Base-by-base conservation (phyloP, 2,329 filamentous ascomycete genomes). In the Verticillium zaregamsianum region DNA sequence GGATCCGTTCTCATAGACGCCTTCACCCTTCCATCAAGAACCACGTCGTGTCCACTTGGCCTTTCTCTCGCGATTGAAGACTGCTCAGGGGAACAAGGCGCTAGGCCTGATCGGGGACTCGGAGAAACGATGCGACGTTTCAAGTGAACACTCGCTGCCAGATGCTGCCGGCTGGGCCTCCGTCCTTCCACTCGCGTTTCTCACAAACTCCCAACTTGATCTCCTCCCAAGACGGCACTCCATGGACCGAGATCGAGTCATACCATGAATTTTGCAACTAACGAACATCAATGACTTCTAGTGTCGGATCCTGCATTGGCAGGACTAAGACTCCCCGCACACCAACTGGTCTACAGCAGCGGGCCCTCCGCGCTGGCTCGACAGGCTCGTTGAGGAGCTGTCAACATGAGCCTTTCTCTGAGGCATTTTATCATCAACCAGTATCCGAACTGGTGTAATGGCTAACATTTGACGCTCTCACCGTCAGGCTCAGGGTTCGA, bases 381-480 rank as follows among this genome's bases (percentile, higher is more conserved):
- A 28, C 28, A 4, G 28, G 28, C 28, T 6, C 28, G 28, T 4
- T 28, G 28, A 28, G 28, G 28, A 28, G 28, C 45, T 49, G 3
- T 12, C 45, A 3, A 25, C 20, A 49, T 49, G 20, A 49, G 23
- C 9, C 1, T 9, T 25, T 1, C 11, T 12, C 20, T 25, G 55
- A n/a, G 17, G 17, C 31, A 37, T 37, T 23, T 37, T n/a, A 3
- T 37, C 6, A 33, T 57, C 31, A 37, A 35, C 14, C 55, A 37
- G 33, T 23, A 25, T 57, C 55, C 55, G 55, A 35, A 57, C 32
- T 57, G 55, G 55, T 57, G 55, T 57, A 57, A 57, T 57, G 55
- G 55, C 33, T 35, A 57, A 57, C 55, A 57, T 57, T 57, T 57
- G 55, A 35, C 55, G 55, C 55, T 57, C 55, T 57, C 55, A 57